These are phyloP conservation scores for Aspergillus fumigatus DNA, from an alignment of 2,329 filamentous ascomycete genomes.

Conservation along the genomic window DNA sequence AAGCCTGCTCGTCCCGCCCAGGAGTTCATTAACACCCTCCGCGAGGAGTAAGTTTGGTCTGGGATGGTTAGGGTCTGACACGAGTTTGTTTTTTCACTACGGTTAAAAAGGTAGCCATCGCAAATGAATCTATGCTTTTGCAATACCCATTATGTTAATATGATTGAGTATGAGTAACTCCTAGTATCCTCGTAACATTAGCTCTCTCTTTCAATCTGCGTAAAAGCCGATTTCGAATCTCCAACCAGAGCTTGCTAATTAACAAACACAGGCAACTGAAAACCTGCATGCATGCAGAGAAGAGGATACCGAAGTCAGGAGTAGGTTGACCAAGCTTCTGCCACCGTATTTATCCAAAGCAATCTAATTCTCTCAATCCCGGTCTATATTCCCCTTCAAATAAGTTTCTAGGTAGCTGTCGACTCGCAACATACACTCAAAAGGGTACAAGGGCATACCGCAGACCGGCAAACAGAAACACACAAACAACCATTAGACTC, in stretches of 20 bases:
- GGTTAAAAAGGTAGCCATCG: conserved; percentile 21
- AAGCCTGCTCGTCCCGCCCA: conserved; percentile 57
- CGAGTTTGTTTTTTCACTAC: conserved; percentile 17
- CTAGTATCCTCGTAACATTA: neutral
- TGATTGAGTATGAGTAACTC: conserved; percentile 4
- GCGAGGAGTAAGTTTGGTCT: conserved; percentile 45
- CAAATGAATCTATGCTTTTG: conserved; percentile 23
- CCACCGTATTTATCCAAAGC: neutral
- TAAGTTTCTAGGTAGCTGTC: too few relatives aligned
- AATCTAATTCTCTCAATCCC: neutral
- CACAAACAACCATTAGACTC: neutral
- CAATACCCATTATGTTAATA: conserved; percentile 18
- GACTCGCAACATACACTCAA: neutral
- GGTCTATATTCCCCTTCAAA: neutral
- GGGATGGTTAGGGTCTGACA: conserved; percentile 12
- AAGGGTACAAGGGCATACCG: neutral
- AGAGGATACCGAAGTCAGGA: neutral
- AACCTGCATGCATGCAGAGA: neutral
- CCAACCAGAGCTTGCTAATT: neutral
- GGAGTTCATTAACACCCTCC: conserved; percentile 50
- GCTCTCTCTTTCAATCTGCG: neutral
- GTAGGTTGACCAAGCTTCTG: neutral
- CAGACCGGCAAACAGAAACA: neutral
- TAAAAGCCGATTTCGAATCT: neutral
- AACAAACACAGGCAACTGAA: neutral